These are phyloP conservation scores for Chlorella sp. DNA, from an alignment of 139 green algal species.

Conservation along the genomic window DNA sequence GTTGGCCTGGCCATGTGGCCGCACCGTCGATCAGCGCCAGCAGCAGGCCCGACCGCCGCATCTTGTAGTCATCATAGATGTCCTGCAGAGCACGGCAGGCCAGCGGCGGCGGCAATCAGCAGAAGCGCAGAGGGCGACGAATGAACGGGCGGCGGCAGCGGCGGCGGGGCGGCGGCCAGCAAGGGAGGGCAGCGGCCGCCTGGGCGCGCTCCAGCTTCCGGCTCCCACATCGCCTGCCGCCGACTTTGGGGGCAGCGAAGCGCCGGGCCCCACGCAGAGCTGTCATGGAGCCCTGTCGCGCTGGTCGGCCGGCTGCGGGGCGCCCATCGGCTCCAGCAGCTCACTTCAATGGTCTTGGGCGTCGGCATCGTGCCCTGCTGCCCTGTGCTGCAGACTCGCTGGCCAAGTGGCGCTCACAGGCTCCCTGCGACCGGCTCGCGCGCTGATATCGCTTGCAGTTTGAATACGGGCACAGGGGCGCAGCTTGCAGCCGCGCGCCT, in stretches of 20 bases:
- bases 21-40: conserved; percentile 44
- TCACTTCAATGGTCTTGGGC: conserved; percentile 19
- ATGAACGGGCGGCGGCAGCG: too few relatives aligned
- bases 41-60: conserved; percentile 38
- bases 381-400: background rate
- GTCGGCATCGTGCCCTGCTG: conserved; percentile 2
- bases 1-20: background rate
- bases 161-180: too few relatives aligned
- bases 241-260: background rate
- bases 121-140: too few relatives aligned
- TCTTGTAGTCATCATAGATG: conserved; percentile 40
- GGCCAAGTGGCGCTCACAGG: background rate
- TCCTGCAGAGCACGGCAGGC: background rate
- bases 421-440: background rate
- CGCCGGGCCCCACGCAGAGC: background rate
- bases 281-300: background rate
- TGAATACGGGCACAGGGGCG: background rate
- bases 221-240: too few relatives aligned
- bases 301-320: background rate
- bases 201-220: too few relatives aligned
- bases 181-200: too few relatives aligned
- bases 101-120: too few relatives aligned
- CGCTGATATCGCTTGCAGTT: background rate
- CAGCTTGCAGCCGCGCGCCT: background rate
- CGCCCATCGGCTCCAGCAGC: too few relatives aligned